Evolutionary conservation across 768 basidiomycete species (phyloP).

Genomic region (Myochromella boudieri): DNA sequence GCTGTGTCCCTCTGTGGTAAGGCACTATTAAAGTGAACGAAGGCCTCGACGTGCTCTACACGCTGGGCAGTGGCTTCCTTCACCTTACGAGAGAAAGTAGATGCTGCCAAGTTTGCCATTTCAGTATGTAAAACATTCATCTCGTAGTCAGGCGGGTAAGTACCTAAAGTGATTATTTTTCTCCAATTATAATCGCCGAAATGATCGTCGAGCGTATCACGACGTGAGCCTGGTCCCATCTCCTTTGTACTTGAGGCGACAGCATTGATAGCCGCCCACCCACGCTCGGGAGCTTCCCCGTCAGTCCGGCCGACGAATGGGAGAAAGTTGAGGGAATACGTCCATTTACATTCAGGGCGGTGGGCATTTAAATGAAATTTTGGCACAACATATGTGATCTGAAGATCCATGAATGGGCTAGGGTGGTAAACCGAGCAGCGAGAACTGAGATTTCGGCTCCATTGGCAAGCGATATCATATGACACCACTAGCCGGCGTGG

Average conservation of each 20-base stretch:
- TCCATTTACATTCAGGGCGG: slow-evolving; percentile 14
- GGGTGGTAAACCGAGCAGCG: slow-evolving; percentile 6
- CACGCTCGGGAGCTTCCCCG: too few species aligned
- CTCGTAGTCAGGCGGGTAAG: background rate
- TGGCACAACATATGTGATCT: slow-evolving; percentile 20
- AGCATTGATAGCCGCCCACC: slow-evolving; percentile 22
- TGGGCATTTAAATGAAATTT: slow-evolving; percentile 30
- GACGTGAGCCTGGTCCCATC: too few species aligned
- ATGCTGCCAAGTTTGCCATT: background rate
- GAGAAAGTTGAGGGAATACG: slow-evolving; percentile 22
- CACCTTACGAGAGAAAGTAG: slow-evolving; percentile 5
- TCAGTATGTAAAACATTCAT: background rate
- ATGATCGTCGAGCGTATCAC: slow-evolving; percentile 24
- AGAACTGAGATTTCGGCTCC: slow-evolving; percentile 20
- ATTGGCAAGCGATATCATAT: too few species aligned
- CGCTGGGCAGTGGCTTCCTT: slow-evolving; percentile 8
- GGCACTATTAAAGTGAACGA: slow-evolving; percentile 8
- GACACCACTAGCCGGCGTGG: slow-evolving; percentile 16
- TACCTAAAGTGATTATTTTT: slow-evolving; percentile 19
- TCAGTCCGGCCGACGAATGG: too few species aligned
- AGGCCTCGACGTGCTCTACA: slow-evolving; percentile 8
- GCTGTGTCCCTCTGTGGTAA: background rate
- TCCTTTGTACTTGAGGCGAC: slow-evolving; percentile 16
- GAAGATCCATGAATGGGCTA: background rate
- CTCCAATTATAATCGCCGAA: slow-evolving; percentile 23